Evolutionary conservation across 495 filamentous ascomycete species (phyloP).

Genomic region (Podospora comata): DNA sequence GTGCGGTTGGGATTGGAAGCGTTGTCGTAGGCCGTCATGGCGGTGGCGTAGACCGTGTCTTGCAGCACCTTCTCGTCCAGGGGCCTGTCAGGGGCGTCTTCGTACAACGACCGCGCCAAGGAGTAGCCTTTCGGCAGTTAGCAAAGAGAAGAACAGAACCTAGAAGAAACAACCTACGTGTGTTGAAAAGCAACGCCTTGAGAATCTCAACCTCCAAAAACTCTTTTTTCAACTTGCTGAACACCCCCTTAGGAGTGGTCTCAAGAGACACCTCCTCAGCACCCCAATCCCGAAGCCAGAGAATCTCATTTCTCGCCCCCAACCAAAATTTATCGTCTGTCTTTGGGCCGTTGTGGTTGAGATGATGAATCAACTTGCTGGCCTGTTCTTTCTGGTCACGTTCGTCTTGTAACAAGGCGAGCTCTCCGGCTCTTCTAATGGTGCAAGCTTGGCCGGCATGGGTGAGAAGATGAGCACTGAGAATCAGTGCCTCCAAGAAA

Average conservation of each 20-base stretch:
- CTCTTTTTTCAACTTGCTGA: constrained; percentile 62
- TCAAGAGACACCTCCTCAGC: constrained; percentile 39
- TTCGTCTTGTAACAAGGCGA: constrained; percentile 55
- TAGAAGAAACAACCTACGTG: constrained; percentile 48
- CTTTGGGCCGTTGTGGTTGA: constrained; percentile 48
- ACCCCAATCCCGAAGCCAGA: constrained; percentile 84
- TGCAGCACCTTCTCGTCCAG: constrained; percentile 55
- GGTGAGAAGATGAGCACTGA: constrained; percentile 64
- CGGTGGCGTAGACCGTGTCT: constrained; percentile 62
- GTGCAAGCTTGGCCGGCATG: constrained; percentile 58
- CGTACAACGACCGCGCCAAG: constrained; percentile 67
- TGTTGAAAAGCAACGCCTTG: constrained; percentile 66
- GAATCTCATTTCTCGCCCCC: constrained; percentile 59
- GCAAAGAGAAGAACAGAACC: constrained; percentile 21
- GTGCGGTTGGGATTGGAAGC: constrained; percentile 85
- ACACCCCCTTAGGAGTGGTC: constrained; percentile 56
- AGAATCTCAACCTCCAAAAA: constrained; percentile 72
- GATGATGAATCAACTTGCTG: constrained; percentile 56
- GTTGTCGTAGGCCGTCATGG: constrained; percentile 78
- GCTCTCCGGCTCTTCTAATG: constrained; percentile 56
- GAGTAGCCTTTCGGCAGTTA: constrained; percentile 53
- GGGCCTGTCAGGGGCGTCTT: constrained; percentile 50
- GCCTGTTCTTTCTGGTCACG: constrained; percentile 66
- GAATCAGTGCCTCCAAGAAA: constrained; percentile 64
- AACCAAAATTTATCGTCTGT: constrained; percentile 68